These are phyloP conservation scores for Cenchrus americanus DNA, from an alignment of 176 grass and related monocot species.

Conservation along the genomic window DNA sequence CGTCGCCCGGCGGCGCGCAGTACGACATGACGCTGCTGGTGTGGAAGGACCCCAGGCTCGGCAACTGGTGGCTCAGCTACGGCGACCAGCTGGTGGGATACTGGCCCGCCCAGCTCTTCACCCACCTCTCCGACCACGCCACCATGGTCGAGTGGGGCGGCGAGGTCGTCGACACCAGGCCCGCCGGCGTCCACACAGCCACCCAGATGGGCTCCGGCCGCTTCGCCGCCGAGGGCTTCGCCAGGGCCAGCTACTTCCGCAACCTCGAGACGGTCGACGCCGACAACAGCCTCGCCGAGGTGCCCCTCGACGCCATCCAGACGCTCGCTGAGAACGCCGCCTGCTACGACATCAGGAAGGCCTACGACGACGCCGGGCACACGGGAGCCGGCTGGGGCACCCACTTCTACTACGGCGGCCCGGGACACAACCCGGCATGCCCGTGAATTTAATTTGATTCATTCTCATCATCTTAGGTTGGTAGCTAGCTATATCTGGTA, in stretches of 20 bases:
- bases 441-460: neutral
- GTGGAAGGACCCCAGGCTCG: conserved; percentile 98
- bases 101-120: conserved; percentile 94
- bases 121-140: conserved; percentile 82
- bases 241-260: conserved; percentile 83
- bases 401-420: conserved; percentile 82
- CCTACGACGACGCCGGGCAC: conserved; percentile 39
- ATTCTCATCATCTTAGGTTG: too few species aligned
- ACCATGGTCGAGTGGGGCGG: conserved; percentile 98
- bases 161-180: conserved; percentile 79
- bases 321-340: conserved; percentile 74
- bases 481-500: too few species aligned
- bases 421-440: conserved; percentile 52
- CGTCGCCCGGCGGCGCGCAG: conserved; percentile 54
- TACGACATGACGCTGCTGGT: conserved; percentile 93
- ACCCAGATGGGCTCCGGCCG: conserved; percentile 93
- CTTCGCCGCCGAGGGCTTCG: conserved; percentile 73
- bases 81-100: conserved; percentile 80
- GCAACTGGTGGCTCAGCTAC: conserved; percentile 98
- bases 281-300: conserved; percentile 79
- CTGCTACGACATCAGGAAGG: conserved; percentile 82
- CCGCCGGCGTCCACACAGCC: conserved; percentile 66
- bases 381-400: conserved; percentile 48
- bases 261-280: conserved; percentile 83
- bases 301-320: conserved; percentile 49